Evolutionary conservation across 257 asterid species (phyloP).

Genomic region (Leonotis leonurus): DNA sequence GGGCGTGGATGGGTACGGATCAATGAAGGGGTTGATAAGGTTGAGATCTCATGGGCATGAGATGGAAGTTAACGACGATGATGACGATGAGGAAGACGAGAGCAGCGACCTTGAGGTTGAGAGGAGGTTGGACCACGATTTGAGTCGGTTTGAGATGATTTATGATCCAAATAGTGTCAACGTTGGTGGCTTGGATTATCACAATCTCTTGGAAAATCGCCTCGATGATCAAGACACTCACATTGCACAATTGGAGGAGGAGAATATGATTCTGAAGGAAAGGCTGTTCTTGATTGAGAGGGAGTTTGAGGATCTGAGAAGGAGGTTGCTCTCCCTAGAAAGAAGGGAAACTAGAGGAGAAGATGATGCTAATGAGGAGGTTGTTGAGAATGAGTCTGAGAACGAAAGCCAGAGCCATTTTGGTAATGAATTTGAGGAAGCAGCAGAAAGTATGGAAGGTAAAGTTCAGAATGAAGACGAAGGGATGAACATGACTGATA

Average conservation of each 20-base stretch:
- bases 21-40: conserved; percentile 59
- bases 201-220: conserved; percentile 33
- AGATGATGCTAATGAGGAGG: conserved; percentile 25
- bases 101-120: conserved; percentile 45
- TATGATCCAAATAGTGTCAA: conserved; percentile 26
- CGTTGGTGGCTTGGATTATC: conserved; percentile 21
- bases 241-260: conserved; percentile 46
- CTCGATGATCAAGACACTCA: conserved; percentile 46
- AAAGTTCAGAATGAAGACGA: neutral
- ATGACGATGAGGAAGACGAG: conserved; percentile 43
- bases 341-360: conserved; percentile 19
- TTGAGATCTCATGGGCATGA: conserved; percentile 39
- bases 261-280: conserved; percentile 46
- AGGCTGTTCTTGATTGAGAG: conserved; percentile 40
- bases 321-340: conserved; percentile 32
- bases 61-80: conserved; percentile 23
- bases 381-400: conserved; percentile 37
- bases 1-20: conserved; percentile 64
- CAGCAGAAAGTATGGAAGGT: neutral
- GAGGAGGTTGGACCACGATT: conserved; percentile 46
- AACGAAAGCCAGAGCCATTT: conserved; percentile 38
- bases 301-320: conserved; percentile 40
- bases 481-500: neutral
- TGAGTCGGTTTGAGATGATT: conserved; percentile 58
- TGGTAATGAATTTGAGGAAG: neutral